Conservation (phyloP, 257 asterid species). For the Solanum corneliomulleri region DNA sequence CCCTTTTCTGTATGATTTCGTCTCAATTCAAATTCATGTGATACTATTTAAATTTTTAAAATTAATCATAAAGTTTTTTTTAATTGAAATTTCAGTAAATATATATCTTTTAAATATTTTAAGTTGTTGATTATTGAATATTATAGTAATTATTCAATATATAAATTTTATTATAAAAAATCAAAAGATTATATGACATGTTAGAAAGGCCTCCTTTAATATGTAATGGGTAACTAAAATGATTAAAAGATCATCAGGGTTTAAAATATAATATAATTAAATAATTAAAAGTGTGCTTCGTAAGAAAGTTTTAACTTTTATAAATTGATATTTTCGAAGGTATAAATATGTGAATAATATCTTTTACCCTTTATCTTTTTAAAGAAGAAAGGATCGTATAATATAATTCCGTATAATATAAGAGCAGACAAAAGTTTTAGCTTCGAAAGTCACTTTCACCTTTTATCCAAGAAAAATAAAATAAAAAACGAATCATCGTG, state of each 20-base stretch:
- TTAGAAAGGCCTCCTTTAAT: too few relatives aligned
- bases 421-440: neutral
- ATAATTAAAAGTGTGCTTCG: neutral
- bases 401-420: neutral
- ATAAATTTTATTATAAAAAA: too few relatives aligned
- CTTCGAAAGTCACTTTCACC: neutral
- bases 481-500: neutral
- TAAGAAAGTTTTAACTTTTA: neutral
- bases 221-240: neutral
- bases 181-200: too few relatives aligned
- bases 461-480: neutral
- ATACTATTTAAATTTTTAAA: neutral
- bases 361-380: neutral
- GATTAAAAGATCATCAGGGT: neutral
- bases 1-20: neutral
- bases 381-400: neutral
- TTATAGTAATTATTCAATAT: too few relatives aligned
- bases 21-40: neutral
- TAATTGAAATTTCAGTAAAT: rapidly evolving
- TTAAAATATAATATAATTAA: neutral
- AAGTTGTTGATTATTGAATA: too few relatives aligned
- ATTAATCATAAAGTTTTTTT: neutral
- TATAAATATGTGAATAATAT: neutral
- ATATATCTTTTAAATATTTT: too few relatives aligned
- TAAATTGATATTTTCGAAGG: neutral